phyloP scores from a whole-genome alignment of 257 asterid genomes.

The Solanum verrucosum region DNA sequence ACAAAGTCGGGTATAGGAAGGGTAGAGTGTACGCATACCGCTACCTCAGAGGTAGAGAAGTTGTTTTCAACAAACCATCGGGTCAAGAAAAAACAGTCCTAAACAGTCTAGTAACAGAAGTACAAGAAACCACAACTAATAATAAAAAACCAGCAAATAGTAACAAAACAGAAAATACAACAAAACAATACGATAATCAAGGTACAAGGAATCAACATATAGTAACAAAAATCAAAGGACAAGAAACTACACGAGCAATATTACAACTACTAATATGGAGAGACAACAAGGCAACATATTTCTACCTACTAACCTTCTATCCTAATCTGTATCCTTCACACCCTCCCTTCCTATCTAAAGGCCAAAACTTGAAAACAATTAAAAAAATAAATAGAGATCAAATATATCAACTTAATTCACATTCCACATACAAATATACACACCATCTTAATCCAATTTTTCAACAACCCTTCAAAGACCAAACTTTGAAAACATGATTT shows the following conservation, averaged over 20 bases:
- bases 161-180: neutral
- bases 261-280: neutral
- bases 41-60: neutral
- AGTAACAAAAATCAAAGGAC: neutral
- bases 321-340: too few relatives aligned
- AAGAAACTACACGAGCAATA: neutral
- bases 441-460: neutral
- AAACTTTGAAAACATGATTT: neutral
- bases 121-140: neutral
- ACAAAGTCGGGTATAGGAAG: neutral
- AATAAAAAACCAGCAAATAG: too few relatives aligned
- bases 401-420: neutral
- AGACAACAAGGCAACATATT: too few relatives aligned
- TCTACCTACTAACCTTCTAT: neutral
- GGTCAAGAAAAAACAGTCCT: neutral
- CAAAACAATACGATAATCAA: neutral
- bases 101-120: neutral
- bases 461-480: neutral
- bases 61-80: too few relatives aligned
- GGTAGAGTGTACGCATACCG: neutral
- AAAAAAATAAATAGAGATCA: neutral
- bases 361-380: neutral
- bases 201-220: neutral
- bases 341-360: neutral
- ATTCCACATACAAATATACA: neutral